Evolutionary conservation across 2,329 filamentous ascomycete species (phyloP).

Genomic region (Calonectria leucothoes): DNA sequence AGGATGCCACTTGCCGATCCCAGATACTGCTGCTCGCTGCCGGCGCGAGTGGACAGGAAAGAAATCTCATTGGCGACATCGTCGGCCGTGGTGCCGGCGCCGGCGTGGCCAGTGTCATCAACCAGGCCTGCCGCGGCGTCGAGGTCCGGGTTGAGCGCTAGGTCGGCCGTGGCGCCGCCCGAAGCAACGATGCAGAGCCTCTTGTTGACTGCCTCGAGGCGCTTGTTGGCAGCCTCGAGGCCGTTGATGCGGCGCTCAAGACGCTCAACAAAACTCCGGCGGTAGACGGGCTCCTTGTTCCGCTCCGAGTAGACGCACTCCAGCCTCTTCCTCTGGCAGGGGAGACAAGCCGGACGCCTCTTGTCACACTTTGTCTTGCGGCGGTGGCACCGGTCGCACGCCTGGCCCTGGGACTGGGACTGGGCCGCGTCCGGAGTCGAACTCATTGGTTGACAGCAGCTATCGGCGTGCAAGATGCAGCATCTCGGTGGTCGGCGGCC

Average conservation of each 20-base stretch:
- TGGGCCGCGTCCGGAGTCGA: conserved; percentile 2
- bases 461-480: not conserved
- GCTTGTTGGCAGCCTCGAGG: conserved; percentile 4
- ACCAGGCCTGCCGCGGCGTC: not conserved
- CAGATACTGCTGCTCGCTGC: conserved; percentile 55
- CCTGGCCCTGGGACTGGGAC: conserved; percentile 24
- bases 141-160: not conserved
- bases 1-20: conserved; percentile 54
- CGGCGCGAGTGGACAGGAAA: conserved; percentile 51
- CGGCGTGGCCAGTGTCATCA: not conserved
- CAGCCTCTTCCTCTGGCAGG: conserved; percentile 48
- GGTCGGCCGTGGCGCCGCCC: conserved; percentile 17
- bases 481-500: not conserved
- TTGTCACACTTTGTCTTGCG: conserved; percentile 56
- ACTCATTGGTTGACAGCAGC: not conserved
- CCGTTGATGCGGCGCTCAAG: conserved; percentile 33
- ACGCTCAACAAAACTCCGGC: conserved; percentile 43
- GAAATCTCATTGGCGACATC: conserved; percentile 53
- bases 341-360: conserved; percentile 48
- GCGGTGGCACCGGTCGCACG: conserved; percentile 54
- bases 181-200: conserved; percentile 1
- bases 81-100: not conserved
- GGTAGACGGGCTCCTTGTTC: conserved; percentile 39
- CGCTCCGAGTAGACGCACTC: conserved; percentile 48
- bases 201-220: not conserved